These are phyloP conservation scores for Naumovozyma castellii DNA, from an alignment of 805 yeast genomes.

Conservation along the genomic window DNA sequence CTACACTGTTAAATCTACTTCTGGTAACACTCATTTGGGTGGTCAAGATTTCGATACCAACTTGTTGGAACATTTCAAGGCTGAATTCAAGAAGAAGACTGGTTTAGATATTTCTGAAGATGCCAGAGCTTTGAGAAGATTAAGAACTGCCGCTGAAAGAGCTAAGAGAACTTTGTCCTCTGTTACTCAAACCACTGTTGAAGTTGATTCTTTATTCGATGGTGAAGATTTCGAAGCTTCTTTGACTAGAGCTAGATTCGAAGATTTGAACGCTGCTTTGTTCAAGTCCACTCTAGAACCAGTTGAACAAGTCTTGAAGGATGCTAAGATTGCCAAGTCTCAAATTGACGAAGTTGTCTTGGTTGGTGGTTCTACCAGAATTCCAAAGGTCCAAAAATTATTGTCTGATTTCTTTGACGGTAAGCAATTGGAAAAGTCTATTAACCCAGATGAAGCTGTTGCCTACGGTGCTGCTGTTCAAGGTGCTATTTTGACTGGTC, in stretches of 20 bases:
- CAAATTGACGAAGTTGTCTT: constrained; percentile 89
- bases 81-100: constrained; percentile 92
- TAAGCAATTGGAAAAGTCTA: constrained; percentile 91
- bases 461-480: constrained; percentile 99
- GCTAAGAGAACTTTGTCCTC: constrained; percentile 98
- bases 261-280: constrained; percentile 85
- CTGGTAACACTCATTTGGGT: constrained; percentile 99
- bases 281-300: constrained; percentile 92
- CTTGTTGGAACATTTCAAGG: constrained; percentile 85
- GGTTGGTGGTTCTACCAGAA: constrained; percentile 98
- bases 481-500: constrained; percentile 97
- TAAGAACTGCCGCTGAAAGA: constrained; percentile 98
- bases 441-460: constrained; percentile 98
- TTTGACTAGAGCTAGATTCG: constrained; percentile 96
- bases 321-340: constrained; percentile 75
- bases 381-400: constrained; percentile 94
- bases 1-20: constrained; percentile 94
- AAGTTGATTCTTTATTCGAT: constrained; percentile 88
- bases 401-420: constrained; percentile 93
- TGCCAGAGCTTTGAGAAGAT: constrained; percentile 94
- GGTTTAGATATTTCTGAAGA: constrained; percentile 82
- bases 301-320: constrained; percentile 91
- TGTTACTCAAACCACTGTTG: constrained; percentile 90
- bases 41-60: constrained; percentile 99
- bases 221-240: constrained; percentile 93